Percentiles rank a stretch among this genome's conserved stretches.
These are phyloP conservation scores for Cercophora scortea DNA, from an alignment of 495 filamentous ascomycete genomes.

Conservation along the genomic window DNA sequence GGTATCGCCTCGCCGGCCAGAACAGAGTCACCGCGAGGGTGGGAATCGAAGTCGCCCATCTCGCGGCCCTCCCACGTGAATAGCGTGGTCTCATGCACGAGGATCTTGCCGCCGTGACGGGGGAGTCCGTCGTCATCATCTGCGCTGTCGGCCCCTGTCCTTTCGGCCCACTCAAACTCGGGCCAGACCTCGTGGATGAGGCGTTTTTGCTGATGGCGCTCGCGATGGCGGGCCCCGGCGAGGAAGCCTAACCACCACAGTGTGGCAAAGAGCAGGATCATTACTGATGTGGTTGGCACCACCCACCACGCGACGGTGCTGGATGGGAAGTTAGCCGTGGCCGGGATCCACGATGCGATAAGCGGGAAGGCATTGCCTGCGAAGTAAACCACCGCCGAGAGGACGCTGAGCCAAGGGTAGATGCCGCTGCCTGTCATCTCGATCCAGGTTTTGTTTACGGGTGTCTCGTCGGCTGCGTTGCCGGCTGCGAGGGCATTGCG, in stretches of 20 bases:
- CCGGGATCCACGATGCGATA: slow-evolving; percentile 14
- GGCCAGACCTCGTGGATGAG: slow-evolving; percentile 6
- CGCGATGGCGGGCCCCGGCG: slow-evolving; percentile 1
- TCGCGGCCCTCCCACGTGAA: slow-evolving; percentile 2
- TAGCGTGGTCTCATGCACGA: slow-evolving; percentile 6
- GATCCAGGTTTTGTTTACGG: slow-evolving; percentile 2
- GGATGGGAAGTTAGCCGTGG: slow-evolving; percentile 3
- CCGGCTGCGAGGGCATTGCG: neutral
- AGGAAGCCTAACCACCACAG: slow-evolving; percentile 11
- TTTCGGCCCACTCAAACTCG: slow-evolving; percentile 10
- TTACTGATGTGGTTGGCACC: slow-evolving; percentile 13
- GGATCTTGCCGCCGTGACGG: slow-evolving; percentile 1
- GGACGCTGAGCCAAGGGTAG: slow-evolving; percentile 2
- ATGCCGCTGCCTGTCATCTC: slow-evolving; percentile 4
- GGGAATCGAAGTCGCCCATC: slow-evolving; percentile 2
- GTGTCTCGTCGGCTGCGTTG: neutral
- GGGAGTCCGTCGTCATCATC: neutral
- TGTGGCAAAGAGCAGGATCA: neutral
- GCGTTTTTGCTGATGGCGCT: neutral
- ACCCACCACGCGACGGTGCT: slow-evolving; percentile 15
- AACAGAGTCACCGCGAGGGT: too few relatives aligned
- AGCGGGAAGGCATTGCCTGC: slow-evolving; percentile 13
- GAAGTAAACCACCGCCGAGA: neutral
- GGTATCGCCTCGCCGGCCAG: neutral
- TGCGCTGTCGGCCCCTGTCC: neutral